phyloP scores from a whole-genome alignment of 192 early-diverging fungal species.

The Coemansia sp. region DNA sequence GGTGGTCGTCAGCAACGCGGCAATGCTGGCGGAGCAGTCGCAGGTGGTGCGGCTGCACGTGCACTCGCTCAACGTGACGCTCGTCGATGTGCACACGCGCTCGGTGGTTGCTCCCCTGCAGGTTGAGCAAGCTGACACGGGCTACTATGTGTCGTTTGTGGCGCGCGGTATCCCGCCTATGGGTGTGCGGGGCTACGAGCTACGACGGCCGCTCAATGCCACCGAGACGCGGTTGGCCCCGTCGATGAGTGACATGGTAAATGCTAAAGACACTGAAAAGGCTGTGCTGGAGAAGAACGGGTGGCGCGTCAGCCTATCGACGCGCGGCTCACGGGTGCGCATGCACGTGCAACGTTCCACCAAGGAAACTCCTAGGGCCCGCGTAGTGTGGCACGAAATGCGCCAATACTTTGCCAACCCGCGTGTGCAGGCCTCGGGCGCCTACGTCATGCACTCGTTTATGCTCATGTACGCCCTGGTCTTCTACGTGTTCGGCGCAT shows the following conservation, averaged over 20 bases:
- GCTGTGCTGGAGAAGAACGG: slow-evolving; percentile 17
- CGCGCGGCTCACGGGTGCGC: neutral
- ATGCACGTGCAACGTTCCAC: slow-evolving; percentile 10
- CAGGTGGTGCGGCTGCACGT: slow-evolving; percentile 32
- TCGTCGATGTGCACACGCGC: slow-evolving; percentile 16
- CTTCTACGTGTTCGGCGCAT: slow-evolving; percentile 29
- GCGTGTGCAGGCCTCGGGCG: slow-evolving; percentile 40
- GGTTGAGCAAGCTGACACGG: neutral
- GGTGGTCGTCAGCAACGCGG: slow-evolving; percentile 30
- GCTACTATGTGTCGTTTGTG: slow-evolving; percentile 26
- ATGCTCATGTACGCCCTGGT: slow-evolving; percentile 39
- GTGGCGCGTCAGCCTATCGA: slow-evolving; percentile 12
- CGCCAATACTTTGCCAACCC: slow-evolving; percentile 47
- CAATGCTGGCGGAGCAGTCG: slow-evolving; percentile 18
- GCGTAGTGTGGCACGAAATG: slow-evolving; percentile 27
- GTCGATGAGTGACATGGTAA: too few species aligned
- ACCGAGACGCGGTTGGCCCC: too few species aligned
- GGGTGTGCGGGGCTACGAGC: slow-evolving; percentile 20
- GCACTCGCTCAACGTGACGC: slow-evolving; percentile 8
- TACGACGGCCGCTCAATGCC: neutral
- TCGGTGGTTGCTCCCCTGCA: neutral
- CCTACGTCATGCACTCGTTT: slow-evolving; percentile 53
- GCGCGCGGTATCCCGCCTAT: slow-evolving; percentile 24
- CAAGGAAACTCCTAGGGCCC: neutral
- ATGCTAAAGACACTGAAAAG: too few species aligned